These are phyloP conservation scores for Flaveria brownii DNA, from an alignment of 129 eudicot species.

Conservation along the genomic window DNA sequence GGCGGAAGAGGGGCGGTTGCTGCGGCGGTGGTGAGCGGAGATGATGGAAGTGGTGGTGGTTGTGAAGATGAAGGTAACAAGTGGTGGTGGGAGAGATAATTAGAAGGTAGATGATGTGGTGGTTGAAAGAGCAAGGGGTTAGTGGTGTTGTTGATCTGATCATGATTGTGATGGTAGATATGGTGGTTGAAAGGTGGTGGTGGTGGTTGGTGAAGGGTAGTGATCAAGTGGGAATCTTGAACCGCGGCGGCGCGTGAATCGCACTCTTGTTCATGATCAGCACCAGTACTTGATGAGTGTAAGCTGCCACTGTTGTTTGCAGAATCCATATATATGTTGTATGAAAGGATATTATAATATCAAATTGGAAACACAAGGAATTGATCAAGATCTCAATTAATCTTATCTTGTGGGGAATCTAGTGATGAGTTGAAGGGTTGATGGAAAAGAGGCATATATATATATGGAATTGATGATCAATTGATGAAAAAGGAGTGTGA, in stretches of 20 bases:
- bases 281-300: conserved; percentile 62
- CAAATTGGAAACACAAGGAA: too few species aligned
- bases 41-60: conserved; percentile 17
- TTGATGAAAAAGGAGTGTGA: conserved; percentile 3
- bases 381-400: too few species aligned
- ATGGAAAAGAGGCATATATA: too few species aligned
- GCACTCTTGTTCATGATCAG: conserved; percentile 53
- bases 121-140: conserved; percentile 18
- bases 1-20: conserved; percentile 13
- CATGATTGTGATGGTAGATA: conserved; percentile 27
- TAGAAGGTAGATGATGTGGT: conserved; percentile 7
- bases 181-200: conserved; percentile 25
- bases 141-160: conserved; percentile 25
- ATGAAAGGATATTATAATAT: too few species aligned
- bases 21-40: conserved; percentile 3
- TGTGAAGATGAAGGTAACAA: too few species aligned
- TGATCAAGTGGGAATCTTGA: conserved; percentile 42
- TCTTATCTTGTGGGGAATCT: too few species aligned
- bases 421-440: too few species aligned
- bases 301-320: conserved; percentile 44
- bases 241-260: neutral
- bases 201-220: neutral
- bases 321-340: conserved; percentile 51
- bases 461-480: neutral
- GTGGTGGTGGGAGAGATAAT: neutral